Base-by-base conservation (phyloP, 2,329 filamentous ascomycete genomes). In the Aspergillus melleus region DNA sequence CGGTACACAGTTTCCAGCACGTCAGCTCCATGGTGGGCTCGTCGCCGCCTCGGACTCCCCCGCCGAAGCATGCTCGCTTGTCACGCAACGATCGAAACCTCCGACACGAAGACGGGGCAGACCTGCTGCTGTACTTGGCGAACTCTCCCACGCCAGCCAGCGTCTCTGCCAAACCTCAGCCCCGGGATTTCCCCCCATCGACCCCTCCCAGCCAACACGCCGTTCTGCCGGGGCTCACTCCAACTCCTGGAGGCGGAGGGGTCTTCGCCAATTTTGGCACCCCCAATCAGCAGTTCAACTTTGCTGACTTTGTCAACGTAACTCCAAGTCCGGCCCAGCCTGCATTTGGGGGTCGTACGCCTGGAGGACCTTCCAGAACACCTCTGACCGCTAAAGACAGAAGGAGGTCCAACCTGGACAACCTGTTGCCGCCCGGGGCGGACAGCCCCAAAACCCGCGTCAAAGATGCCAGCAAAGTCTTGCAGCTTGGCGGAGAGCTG, bases 261-360 rank as follows among this genome's bases (percentile, higher is more conserved):
- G 22, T 96, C 87, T 58, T 96, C 88, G 86, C 88, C 49, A 83
- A 83, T 52, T 83, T 88, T 54, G 88, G 86, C 64, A 98, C 94
- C 0, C 94, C 94, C 0, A 89, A 89, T 16, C 90, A 93, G 71
- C 86, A 83, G 53, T 96, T 98, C 76, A 96, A 98, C 79, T 96
- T 98, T 78, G 87, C 92, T 55, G 95, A 99, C 73, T 99, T 96
- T 77, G 89, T 98, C 73, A 97, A 98, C 77, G 94, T 98, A 74
- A 96, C 95, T 6, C 95, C 95, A 0, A 96, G 92, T 71, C 95
- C 95, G 20, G 95, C 92, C 26, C 95, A 97, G 79, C 91, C 88
- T 67, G 85, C 88, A 10, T 97, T 92, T 90, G 76, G 75, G 58
- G 79, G 78, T 32, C 81, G 84, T 32, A 88, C 86, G 36, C 86